Evolutionary conservation across 2,329 filamentous ascomycete species (phyloP), one percentile per base, ranked within the genome.

Genomic region (Raffaelea deltoideospora): DNA sequence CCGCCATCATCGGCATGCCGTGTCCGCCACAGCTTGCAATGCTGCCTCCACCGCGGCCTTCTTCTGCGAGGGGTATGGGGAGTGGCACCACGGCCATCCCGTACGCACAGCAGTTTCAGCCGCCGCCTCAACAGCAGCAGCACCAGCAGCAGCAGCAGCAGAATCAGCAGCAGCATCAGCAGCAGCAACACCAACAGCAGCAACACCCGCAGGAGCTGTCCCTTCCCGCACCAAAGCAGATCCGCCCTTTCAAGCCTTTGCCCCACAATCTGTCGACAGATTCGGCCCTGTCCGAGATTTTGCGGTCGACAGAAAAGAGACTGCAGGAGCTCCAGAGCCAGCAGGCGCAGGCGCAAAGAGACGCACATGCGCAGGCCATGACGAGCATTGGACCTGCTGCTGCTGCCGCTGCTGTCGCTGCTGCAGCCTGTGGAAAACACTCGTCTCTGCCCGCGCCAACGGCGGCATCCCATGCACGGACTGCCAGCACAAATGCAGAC

Each of bases 291-390:
- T 56, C 60, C 1, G 55, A 64, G 41, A 73, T 74, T 21, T 53
- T 74, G 23, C 58, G 57, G 31, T 65, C 59, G 24, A 74, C 69
- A 1, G 69, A 72, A 20, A 55, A 63, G 52, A 56, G 68, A 10
- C 55, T 73, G 13, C 38, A 37, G 28, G 40, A 44, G 39, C 28
- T 35, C 34, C 40, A 44, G 33, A 20, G 17, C 10, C 11, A 20
- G n/a, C 31, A 33, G 21, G 5, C 9, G 8, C 14, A 31, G 26
- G 19, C 22, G 13, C 15, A 22, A 9, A 33, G n/a, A 21, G 14
- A 26, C 15, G 10, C n/a, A n/a, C n/a, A n/a, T n/a, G n/a, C n/a
- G n/a, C n/a, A n/a, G n/a, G n/a, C n/a, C n/a, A n/a, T n/a, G n/a
- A n/a, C n/a, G n/a, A 29, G 5, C 4, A 3, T 11, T 4, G 10